Evolutionary conservation across 129 eudicot species (phyloP).

Genomic region (Pseudognaphalium luteoalbum): DNA sequence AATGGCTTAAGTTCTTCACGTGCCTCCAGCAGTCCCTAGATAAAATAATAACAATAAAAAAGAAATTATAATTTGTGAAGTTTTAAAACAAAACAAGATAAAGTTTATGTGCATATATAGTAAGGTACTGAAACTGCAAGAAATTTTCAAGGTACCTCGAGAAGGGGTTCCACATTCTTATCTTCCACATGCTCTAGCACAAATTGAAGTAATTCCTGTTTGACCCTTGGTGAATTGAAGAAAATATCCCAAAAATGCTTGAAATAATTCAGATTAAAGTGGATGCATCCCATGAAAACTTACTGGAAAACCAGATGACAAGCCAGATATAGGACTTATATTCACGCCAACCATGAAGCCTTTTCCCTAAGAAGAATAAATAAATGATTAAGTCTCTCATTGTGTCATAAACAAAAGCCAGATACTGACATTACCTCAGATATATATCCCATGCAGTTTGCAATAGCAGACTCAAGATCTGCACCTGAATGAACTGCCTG

Average conservation of each 20-base stretch:
- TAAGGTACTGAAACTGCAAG: conserved; percentile 8
- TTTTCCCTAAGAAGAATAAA: conserved; percentile 63
- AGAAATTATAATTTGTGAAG: background rate
- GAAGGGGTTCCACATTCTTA: conserved; percentile 79
- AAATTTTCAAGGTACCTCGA: conserved; percentile 61
- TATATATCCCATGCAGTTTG: conserved; percentile 87
- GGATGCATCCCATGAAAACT: conserved; percentile 16
- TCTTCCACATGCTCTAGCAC: conserved; percentile 84
- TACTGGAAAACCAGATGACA: conserved; percentile 93
- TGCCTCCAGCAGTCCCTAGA: conserved; percentile 92
- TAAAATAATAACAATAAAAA: background rate
- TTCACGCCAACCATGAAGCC: conserved; percentile 98
- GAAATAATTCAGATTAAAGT: conserved; percentile 10
- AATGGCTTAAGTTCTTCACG: conserved; percentile 85
- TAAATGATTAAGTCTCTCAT: conserved; percentile 2
- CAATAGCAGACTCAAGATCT: conserved; percentile 93
- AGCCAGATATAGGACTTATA: conserved; percentile 83
- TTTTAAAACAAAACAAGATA: background rate
- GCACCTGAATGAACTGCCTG: conserved; percentile 99
- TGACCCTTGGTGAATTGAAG: conserved; percentile 19
- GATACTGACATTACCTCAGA: conserved; percentile 59
- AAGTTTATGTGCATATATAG: background rate
- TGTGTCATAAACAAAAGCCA: background rate
- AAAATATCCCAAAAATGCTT: conserved; percentile 6
- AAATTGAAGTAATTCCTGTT: conserved; percentile 83